phyloP scores from a whole-genome alignment of 371 early-diverging fungal genomes.

The Mortierella sp. region DNA sequence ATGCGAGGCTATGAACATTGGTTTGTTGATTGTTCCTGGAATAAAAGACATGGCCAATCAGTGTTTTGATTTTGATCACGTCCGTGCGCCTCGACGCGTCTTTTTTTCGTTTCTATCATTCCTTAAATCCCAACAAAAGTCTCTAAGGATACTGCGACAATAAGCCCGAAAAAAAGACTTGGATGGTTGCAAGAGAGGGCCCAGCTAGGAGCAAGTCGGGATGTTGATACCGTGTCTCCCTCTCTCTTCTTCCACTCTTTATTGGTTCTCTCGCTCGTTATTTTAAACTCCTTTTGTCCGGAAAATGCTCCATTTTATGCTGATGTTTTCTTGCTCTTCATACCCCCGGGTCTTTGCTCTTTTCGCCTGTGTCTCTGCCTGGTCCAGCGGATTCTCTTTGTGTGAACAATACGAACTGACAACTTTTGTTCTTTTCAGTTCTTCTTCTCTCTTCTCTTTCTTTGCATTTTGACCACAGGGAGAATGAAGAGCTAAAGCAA shows the following conservation, averaged over 20 bases:
- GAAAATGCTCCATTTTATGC: neutral
- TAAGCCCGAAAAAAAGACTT: no score
- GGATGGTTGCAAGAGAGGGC: neutral
- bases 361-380: neutral
- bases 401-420: neutral
- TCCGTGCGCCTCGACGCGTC: neutral
- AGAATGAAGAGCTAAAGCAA: conserved; percentile 9
- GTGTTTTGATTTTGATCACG: no score
- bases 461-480: neutral
- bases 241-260: neutral
- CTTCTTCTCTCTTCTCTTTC: neutral
- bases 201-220: no score
- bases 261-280: neutral
- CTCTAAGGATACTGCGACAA: no score
- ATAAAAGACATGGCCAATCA: neutral
- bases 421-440: no score
- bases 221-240: neutral
- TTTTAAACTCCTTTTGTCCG: neutral
- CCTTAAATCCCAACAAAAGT: no score
- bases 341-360: neutral
- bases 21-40: no score
- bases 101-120: neutral
- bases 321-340: neutral
- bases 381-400: neutral
- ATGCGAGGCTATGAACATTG: no score